Percentiles rank a stretch among this genome's conserved stretches.
Evolutionary conservation across 257 asterid genomes (phyloP).

Genomic region (Salvia splendens): DNA sequence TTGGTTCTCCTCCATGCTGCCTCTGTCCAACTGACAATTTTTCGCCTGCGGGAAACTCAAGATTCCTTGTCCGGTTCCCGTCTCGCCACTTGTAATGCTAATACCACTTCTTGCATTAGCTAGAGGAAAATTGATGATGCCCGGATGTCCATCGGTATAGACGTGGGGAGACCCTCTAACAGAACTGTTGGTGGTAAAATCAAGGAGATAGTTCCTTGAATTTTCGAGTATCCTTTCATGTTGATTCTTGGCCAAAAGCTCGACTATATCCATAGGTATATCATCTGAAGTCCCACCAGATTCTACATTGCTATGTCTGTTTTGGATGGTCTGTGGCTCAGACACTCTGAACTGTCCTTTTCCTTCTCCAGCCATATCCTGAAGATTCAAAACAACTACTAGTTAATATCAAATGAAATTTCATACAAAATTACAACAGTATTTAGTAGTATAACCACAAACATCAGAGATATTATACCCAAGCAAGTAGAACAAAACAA

Average conservation of each 20-base stretch:
- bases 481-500: conserved; percentile 9
- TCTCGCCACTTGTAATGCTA: conserved; percentile 21
- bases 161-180: conserved; percentile 31
- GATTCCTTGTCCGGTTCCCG: conserved; percentile 23
- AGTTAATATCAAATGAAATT: not conserved
- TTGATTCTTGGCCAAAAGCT: conserved; percentile 66
- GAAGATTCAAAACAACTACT: conserved; percentile 20
- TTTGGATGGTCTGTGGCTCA: conserved; percentile 29
- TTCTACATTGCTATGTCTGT: conserved; percentile 35
- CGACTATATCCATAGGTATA: conserved; percentile 82
- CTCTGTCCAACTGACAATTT: conserved; percentile 30
- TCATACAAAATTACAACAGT: not conserved
- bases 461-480: not conserved
- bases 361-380: conserved; percentile 40
- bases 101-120: conserved; percentile 34
- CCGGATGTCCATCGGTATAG: conserved; percentile 31
- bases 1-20: conserved; percentile 32
- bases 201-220: conserved; percentile 31
- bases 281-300: conserved; percentile 48
- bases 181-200: conserved; percentile 28
- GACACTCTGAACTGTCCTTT: conserved; percentile 30
- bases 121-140: conserved; percentile 34
- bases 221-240: conserved; percentile 57
- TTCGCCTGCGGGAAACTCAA: conserved; percentile 31
- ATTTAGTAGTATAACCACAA: not conserved